Evolutionary conservation across 225 moss, liverwort and hornwort species (phyloP).

Genomic region (Marchantia polymorpha): DNA sequence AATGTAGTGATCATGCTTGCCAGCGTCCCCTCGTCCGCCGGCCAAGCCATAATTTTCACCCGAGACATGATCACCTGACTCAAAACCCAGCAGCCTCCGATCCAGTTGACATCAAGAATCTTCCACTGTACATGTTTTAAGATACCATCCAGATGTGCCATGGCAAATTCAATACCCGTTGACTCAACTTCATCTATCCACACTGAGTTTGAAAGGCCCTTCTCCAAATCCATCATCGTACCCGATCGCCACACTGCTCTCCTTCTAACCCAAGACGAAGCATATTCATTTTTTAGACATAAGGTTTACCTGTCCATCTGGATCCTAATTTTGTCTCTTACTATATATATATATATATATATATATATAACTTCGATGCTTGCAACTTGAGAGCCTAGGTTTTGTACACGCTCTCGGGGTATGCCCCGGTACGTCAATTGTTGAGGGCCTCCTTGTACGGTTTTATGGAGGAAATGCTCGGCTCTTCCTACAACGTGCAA

Average conservation of each 20-base stretch:
- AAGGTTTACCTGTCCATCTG: too few relatives aligned
- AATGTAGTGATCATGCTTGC: conserved; percentile 6
- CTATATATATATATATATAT: too few relatives aligned
- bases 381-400: not conserved
- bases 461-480: not conserved
- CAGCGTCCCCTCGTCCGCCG: conserved; percentile 4
- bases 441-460: not conserved
- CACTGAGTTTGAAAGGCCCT: not conserved
- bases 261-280: too few relatives aligned
- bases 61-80: not conserved
- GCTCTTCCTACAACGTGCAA: not conserved
- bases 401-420: not conserved
- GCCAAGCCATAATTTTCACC: not conserved
- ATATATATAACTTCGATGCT: not conserved
- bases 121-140: not conserved
- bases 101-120: not conserved
- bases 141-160: not conserved
- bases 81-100: not conserved
- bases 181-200: not conserved
- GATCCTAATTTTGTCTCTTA: too few relatives aligned
- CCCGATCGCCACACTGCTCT: too few relatives aligned
- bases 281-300: too few relatives aligned
- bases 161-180: not conserved
- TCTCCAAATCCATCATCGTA: too few relatives aligned
- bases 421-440: not conserved